Base-by-base conservation (phyloP, 116 monocot genomes). In the Papilionanthe hybrid region DNA sequence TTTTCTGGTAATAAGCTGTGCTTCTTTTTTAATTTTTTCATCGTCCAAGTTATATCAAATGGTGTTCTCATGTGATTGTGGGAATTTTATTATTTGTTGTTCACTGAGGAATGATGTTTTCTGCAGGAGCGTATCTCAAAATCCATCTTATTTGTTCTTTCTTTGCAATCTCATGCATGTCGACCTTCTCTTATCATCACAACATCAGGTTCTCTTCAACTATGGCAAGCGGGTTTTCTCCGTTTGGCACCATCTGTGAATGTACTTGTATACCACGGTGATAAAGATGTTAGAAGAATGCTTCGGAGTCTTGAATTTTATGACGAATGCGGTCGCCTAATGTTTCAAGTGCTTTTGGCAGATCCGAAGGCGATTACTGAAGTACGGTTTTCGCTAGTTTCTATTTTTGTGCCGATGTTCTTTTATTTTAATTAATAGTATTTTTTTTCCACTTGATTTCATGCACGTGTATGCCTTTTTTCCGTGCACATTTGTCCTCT, bases 341-440 rank as follows among this genome's bases (percentile, higher is more conserved):
- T 88, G 89, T 92, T 92, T 79, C 88, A 92, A 85, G 95, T 92
- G 48, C 86, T 95, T 79, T 25, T 95, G 66, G 84, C 95, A 75
- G 89, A 83, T 86, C 86, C 90, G 68, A 83, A 92, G 79, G 86
- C 83, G 29, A 60, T 95, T 74, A 30, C 88, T 83, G 95, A 95
- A 89, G 95, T 95, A 91, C 69, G 30, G 32, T 56, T 47, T 60
- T 41, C 13, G 37, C 44, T 85, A 17, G 8, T 78, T 81, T 20
- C 37, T 29, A 75, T 73, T 18, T 25, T 42, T 75, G 25, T 74
- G 30, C 22, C 28, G 0, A n/a, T 37, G 28, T 71, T 30, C 13
- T 73, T 12, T 43, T 73, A 7, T 20, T 73, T 43, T 4, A 43
- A 43, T 44, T 8, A 73, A 73, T 43, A n/a, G 69, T 9, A 37